Percentiles rank a stretch among this genome's conserved stretches.
Evolutionary conservation across 75 land plant species (phyloP).

Genomic region (Azolla pinnata): DNA sequence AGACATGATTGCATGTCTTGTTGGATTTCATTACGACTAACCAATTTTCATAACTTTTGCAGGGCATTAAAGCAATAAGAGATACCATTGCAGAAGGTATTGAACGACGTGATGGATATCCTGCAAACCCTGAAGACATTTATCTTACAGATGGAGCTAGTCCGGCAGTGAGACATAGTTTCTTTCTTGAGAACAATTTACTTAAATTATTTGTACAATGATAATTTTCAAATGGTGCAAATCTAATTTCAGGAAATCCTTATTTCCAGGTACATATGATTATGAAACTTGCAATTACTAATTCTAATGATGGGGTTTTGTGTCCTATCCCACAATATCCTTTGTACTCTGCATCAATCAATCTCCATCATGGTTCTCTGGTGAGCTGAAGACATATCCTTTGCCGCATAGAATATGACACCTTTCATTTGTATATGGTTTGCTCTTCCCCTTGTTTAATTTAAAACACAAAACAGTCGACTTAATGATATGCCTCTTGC

Average conservation of each 20-base stretch:
- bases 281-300: conserved; percentile 82
- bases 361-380: conserved; percentile 89
- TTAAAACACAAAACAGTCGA: too few relatives aligned
- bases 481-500: too few relatives aligned
- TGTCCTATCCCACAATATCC: conserved; percentile 99
- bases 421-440: background rate
- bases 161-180: conserved; percentile 49
- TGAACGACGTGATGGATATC: conserved; percentile 86
- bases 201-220: too few relatives aligned
- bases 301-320: conserved; percentile 87
- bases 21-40: too few relatives aligned
- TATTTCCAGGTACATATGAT: conserved; percentile 86
- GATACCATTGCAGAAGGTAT: conserved; percentile 93
- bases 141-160: conserved; percentile 98
- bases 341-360: conserved; percentile 94
- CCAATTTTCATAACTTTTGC: conserved; percentile 9
- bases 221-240: too few relatives aligned
- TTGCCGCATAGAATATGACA: too few relatives aligned
- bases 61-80: conserved; percentile 88
- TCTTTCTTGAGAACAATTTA: background rate
- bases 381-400: too few relatives aligned
- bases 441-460: too few relatives aligned
- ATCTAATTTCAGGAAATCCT: background rate
- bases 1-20: too few relatives aligned
- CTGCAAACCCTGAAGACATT: conserved; percentile 74